Conservation (phyloP, 164 flowering plant genomes). For the Umbellularia californica region DNA sequence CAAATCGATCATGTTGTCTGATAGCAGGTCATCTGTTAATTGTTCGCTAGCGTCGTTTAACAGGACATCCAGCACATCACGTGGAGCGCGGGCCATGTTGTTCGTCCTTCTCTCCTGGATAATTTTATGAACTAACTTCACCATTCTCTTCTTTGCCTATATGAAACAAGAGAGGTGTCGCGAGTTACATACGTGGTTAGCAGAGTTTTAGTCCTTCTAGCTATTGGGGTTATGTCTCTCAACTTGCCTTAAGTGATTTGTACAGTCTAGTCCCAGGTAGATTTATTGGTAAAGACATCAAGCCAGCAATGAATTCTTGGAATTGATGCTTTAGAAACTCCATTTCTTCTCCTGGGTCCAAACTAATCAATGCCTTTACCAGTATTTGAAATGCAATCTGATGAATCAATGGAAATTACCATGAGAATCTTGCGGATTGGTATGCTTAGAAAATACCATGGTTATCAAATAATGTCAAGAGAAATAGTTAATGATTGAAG, state of each 20-base stretch:
- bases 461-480: not conserved
- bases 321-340: constrained; percentile 66
- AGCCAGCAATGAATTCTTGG: constrained; percentile 76
- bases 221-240: not conserved
- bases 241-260: constrained; percentile 73
- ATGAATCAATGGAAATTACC: not conserved
- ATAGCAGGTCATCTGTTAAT: constrained; percentile 62
- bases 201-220: not conserved
- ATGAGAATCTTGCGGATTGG: not conserved
- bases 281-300: constrained; percentile 85
- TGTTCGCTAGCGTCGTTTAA: constrained; percentile 46
- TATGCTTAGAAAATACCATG: not conserved
- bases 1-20: constrained; percentile 83
- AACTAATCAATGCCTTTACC: constrained; percentile 79
- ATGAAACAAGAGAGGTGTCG: not conserved
- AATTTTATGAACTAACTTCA: constrained; percentile 52
- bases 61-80: constrained; percentile 72
- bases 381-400: constrained; percentile 94
- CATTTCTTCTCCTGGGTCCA: constrained; percentile 79
- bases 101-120: constrained; percentile 41
- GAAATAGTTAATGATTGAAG: no score
- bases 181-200: not conserved
- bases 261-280: constrained; percentile 77
- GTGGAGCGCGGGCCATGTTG: constrained; percentile 23
- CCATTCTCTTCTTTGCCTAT: constrained; percentile 93